Conservation (phyloP, 495 filamentous ascomycete genomes). For the Penicillium bialowiezense region DNA sequence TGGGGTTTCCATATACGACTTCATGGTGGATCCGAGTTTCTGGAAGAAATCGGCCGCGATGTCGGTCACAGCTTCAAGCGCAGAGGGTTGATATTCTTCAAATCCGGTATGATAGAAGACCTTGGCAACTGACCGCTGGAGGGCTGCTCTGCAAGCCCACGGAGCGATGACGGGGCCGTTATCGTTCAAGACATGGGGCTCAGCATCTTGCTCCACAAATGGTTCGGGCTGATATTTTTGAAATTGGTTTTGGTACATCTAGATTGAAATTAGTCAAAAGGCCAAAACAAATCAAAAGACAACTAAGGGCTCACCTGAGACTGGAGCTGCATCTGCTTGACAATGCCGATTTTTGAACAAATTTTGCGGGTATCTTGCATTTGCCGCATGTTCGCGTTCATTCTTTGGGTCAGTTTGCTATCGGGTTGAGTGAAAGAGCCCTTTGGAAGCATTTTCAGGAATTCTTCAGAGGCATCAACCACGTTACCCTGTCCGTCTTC, state of each 20-base stretch:
- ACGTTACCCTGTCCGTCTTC: conserved; percentile 85
- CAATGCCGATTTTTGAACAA: conserved; percentile 90
- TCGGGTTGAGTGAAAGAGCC: conserved; percentile 77
- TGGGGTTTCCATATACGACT: conserved; percentile 77
- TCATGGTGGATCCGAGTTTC: conserved; percentile 75
- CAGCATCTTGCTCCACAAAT: conserved; percentile 80
- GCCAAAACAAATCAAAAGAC: not conserved
- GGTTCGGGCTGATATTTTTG: conserved; percentile 94
- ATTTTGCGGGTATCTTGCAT: conserved; percentile 97
- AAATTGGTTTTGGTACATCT: conserved; percentile 98
- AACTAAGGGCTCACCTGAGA: conserved; percentile 65
- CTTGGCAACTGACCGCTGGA: conserved; percentile 89
- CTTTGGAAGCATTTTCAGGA: conserved; percentile 66
- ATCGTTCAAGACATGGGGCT: conserved; percentile 81
- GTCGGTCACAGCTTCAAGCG: conserved; percentile 86
- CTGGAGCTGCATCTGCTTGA: conserved; percentile 99
- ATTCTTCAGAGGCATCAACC: conserved; percentile 80
- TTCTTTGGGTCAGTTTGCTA: conserved; percentile 69
- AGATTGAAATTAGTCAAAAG: conserved; percentile 9
- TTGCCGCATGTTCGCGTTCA: conserved; percentile 88
- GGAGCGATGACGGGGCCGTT: conserved; percentile 82
- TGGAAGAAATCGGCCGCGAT: conserved; percentile 86
- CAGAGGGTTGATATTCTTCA: conserved; percentile 94
- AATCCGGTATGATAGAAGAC: conserved; percentile 96
- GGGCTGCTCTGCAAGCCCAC: conserved; percentile 71